Base-by-base conservation (phyloP, 805 yeast genomes). In the Yamadazyma kitorensis region DNA sequence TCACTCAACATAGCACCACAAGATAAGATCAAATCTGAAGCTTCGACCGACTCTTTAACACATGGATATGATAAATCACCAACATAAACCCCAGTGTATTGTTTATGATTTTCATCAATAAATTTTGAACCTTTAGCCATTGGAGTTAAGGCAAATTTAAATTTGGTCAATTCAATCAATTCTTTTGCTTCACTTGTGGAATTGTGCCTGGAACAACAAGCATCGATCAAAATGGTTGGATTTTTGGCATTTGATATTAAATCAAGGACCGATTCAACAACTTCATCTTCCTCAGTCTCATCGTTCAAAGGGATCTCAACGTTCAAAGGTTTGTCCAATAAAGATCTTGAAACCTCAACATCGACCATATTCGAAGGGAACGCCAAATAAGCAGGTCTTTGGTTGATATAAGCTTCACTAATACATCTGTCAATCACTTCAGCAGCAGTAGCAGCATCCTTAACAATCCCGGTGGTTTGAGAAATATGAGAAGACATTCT, bases 1-100 rank as follows among this genome's bases (percentile, higher is more conserved):
- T 86, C 95, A 33, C 93, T 84, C 54, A 86, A 68, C 56, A 86
- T 66, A 33, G 88, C 89, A 61, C 95, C 95, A 48, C 85, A 74
- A 21, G 91, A 80, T 41, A 86, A 59, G 37, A 86, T 72, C 59
- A 85, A 71, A 63, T 86, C 95, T 67, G 64, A 27, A 4, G 34
- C 27, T 28, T 39, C 44, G 28, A 46, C 47, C 4, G 39, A 28
- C 16, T 39, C 41, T 24, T 42, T 44, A 7, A 44, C 46, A 18
- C 39, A 30, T 22, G 42, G 45, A 40, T 43, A 44, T 13, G 94
- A 81, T 49, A 86, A 66, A n/a, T 83, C 71, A 50, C 95, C 95
- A 39, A 85, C 85, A 58, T 86, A 86, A 38, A 82, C 86, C 62
- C 95, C 95, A 48, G 86, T 87, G 61, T 76, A 86, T 61, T 86